These are phyloP conservation scores for Nicotiana paniculata DNA, from an alignment of 257 asterid genomes.

Conservation along the genomic window DNA sequence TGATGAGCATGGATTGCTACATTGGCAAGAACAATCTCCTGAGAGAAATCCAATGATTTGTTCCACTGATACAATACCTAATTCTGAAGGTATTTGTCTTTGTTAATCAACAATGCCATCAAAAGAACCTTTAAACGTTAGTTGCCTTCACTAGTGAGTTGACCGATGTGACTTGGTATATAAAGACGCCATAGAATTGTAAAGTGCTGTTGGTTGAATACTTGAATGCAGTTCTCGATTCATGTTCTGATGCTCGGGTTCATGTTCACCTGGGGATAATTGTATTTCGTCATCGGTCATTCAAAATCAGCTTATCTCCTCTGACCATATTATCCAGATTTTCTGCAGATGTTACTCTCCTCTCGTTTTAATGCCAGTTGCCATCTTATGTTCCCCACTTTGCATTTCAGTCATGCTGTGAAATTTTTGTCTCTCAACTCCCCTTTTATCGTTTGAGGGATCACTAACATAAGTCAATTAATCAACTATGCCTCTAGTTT, in stretches of 20 bases:
- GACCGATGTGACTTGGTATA: neutral
- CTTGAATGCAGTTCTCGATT: neutral
- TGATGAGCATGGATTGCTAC: slow-evolving; percentile 31
- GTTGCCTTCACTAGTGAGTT: neutral
- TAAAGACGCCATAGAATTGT: neutral
- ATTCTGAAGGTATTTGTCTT: slow-evolving; percentile 38
- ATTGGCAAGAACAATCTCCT: slow-evolving; percentile 25
- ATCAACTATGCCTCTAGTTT: neutral
- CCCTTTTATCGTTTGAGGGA: neutral
- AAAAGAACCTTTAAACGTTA: neutral
- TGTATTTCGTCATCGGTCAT: neutral
- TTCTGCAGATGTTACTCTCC: neutral
- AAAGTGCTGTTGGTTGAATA: neutral
- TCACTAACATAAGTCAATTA: neutral
- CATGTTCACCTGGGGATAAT: neutral
- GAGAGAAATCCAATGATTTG: slow-evolving; percentile 14
- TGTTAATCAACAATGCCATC: neutral
- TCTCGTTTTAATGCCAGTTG: neutral
- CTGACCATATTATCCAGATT: neutral
- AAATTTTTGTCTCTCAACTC: neutral
- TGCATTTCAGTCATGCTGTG: neutral
- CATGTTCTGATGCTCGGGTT: neutral
- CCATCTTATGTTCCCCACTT: neutral
- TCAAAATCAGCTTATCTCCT: neutral
- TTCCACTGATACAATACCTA: slow-evolving; percentile 18